Evolutionary conservation across 73 alveolate species (phyloP), one percentile per base, ranked within the genome.

Genomic region (Paraurostyla sp.): DNA sequence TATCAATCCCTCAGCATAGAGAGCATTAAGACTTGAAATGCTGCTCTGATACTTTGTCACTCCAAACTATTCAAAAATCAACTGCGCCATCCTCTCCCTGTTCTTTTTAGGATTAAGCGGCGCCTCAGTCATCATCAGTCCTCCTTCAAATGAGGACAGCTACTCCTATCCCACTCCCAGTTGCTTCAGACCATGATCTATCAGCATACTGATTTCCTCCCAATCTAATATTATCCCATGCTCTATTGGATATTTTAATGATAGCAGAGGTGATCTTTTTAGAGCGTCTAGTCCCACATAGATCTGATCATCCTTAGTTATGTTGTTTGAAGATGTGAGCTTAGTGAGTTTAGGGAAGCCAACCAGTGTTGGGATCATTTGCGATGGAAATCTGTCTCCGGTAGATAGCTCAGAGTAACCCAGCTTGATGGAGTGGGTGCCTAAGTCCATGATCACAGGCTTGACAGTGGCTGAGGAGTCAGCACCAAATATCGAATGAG

Each of bases 31-130:
- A 0, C 97, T 96, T 65, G 87, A 93, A 59, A 60, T 88, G 0
- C 89, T 87, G 54, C 92, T 83, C 68, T 97, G 93, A 96, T 98
- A 91, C 45, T 99, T 94, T 1, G 99, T 99, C 75, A 96, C 99
- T 89, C 95, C 92, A 98, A 96, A 98, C 81, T 97, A 93, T 95
- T 99, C 99, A 95, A 99, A 99, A 96, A 98, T 89, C 71, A 96
- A 90, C 69, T 97, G 81, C 30, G 98, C 48, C 94, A 97, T 91
- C 90, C 71, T 88, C 90, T 96, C 99, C 80, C 98, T 85, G 83
- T 95, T 89, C 40, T 78, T 85, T 57, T 90, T 91, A 11, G 97
- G 94, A 76, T 96, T 94, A 41, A 90, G 56, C 22, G 96, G 96
- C 29, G 97, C 84, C 68, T 96, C 99, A 36, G 97, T 94, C 54